phyloP scores from a whole-genome alignment of 208 protist species.

The Porcisia hertigi region DNA sequence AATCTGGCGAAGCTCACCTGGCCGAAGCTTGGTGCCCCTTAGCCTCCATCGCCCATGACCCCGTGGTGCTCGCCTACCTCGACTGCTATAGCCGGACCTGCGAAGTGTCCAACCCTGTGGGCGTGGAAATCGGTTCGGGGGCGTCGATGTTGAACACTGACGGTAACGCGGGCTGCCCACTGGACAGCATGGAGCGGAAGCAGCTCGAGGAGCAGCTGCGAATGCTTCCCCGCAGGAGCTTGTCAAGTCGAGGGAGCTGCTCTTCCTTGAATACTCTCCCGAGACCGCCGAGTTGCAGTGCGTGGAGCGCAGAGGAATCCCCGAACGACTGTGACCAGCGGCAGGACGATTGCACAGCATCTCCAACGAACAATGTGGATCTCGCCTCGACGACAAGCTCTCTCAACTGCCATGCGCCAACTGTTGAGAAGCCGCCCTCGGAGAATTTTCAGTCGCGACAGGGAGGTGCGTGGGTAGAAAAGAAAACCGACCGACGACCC shows the following conservation, averaged over 20 bases:
- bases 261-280: constrained; percentile 1
- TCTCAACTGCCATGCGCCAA: not conserved
- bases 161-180: constrained; percentile 3
- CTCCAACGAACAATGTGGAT: no score
- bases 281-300: not conserved
- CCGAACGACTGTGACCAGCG: not conserved
- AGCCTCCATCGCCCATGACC: constrained; percentile 22
- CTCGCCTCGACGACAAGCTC: no score
- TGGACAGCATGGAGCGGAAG: constrained; percentile 54
- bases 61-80: constrained; percentile 39
- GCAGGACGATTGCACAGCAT: not conserved
- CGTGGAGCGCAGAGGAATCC: not conserved
- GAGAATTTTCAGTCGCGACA: not conserved
- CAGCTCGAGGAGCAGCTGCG: constrained; percentile 56
- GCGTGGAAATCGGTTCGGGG: constrained; percentile 3
- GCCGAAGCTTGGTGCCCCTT: constrained; percentile 41
- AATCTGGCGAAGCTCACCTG: not conserved
- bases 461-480: not conserved
- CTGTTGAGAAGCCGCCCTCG: not conserved
- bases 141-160: constrained; percentile 15
- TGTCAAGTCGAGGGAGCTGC: constrained; percentile 16
- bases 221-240: constrained; percentile 32
- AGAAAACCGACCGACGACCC: not conserved
- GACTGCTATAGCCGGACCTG: constrained; percentile 35
- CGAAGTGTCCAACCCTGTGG: constrained; percentile 10